Conservation (phyloP, 1,139 yeast species). For the Yamadazyma atlantica region DNA sequence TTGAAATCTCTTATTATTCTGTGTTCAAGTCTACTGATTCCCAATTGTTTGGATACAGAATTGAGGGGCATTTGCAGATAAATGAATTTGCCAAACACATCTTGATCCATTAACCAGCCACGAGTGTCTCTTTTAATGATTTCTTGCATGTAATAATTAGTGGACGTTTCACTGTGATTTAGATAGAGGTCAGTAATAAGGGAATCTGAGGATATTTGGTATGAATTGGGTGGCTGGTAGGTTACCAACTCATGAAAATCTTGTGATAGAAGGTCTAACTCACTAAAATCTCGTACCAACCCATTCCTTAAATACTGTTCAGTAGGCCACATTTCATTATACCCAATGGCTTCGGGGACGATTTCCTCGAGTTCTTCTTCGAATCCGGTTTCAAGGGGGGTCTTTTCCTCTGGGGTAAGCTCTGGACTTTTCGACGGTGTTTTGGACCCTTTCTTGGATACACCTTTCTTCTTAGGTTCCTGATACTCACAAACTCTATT, state of each 20-base stretch:
- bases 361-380: no score
- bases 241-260: no score
- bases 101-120: not conserved
- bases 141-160: no score
- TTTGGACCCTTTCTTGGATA: not conserved
- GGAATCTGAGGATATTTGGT: not conserved
- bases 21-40: conserved; percentile 25
- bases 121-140: no score
- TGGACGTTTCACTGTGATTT: no score
- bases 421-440: not conserved
- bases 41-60: conserved; percentile 17
- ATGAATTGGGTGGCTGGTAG: not conserved
- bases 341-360: not conserved
- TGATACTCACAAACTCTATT: conserved; percentile 26
- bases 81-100: not conserved
- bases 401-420: not conserved
- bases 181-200: no score
- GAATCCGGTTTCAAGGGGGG: no score
- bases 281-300: not conserved
- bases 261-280: not conserved
- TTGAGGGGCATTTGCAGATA: conserved; percentile 6
- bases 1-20: conserved; percentile 29
- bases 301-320: not conserved
- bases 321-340: not conserved
- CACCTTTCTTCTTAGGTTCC: not conserved